Evolutionary conservation across 768 basidiomycete species (phyloP).

Genomic region (Baorangia bicolor): DNA sequence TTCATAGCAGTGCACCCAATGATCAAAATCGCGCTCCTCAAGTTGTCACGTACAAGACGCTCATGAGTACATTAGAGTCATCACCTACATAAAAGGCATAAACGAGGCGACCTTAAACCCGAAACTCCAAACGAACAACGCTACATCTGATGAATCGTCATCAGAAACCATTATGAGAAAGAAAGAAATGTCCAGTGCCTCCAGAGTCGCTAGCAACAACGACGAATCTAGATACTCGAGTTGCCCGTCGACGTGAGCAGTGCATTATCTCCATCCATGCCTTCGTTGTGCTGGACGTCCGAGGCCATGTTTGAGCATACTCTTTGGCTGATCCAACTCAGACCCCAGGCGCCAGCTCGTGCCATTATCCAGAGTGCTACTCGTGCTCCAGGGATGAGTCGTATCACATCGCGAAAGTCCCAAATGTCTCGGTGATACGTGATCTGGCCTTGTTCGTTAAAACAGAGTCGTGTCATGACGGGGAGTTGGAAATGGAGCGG

Average conservation of each 20-base stretch:
- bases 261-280: slow-evolving; percentile 3
- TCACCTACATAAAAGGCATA: slow-evolving; percentile 11
- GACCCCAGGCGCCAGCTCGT: slow-evolving; percentile 56
- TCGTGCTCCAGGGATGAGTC: slow-evolving; percentile 67
- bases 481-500: slow-evolving; percentile 74
- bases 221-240: slow-evolving; percentile 10
- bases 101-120: not conserved
- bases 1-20: not conserved
- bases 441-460: slow-evolving; percentile 81
- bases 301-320: slow-evolving; percentile 9
- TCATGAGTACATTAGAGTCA: slow-evolving; percentile 9
- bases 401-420: slow-evolving; percentile 77
- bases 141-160: not conserved
- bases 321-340: slow-evolving; percentile 40
- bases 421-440: slow-evolving; percentile 79
- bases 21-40: not conserved
- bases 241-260: slow-evolving; percentile 12
- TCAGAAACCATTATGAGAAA: not conserved
- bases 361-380: slow-evolving; percentile 68
- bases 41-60: not conserved
- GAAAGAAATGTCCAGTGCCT: not conserved
- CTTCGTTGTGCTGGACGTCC: not conserved
- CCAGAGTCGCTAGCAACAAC: not conserved
- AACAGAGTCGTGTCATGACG: slow-evolving; percentile 68
- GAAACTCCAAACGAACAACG: not conserved